Base-by-base conservation (phyloP, 805 yeast genomes). In the Candida peoriensis region DNA sequence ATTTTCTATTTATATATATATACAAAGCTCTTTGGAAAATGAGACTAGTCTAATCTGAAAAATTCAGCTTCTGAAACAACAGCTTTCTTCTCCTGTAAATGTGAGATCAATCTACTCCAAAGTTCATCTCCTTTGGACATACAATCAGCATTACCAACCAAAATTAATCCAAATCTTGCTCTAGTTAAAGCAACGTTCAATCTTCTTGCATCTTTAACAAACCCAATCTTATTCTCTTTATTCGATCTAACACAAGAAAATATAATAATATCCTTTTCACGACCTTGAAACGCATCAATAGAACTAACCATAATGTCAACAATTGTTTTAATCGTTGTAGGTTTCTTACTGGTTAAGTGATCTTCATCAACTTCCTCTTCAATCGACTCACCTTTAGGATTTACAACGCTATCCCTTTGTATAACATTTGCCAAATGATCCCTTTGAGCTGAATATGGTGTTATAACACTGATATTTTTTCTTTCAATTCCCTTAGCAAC, bases 201-300 rank as follows among this genome's bases (percentile, higher is more conserved):
- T 48, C 87, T 64, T 49, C 86, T 60, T 29, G 61, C 57, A 48
- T 80, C 87, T 34, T 58, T 65, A 34, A 80, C 61, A 54, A 80
- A 80, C 18, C 88, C 86, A 37, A 79, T 72, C 36, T 65, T 75
- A 12, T 55, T 53, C 14, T 41, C 36, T 10, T 55, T 58, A 50
- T 80, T 79, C 15, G 78, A 74, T 47, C 95, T 67, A 16, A 86
- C 95, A 47, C 89, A 74, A 2, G 90, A 77, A 41, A 86, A 66
- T 11, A 86, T 68, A 20, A 85, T 78, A 34, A 78, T 78, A 46
- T 81, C 85, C 59, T 82, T 84, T 47, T 85, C 95, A 46, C 93
- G 68, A 16, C 95, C 95, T 58, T 85, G 95, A 61, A 85, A 85
- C 1, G 95, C 90, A 56, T 85, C 95, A 12, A 85, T 80, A 1